Evolutionary conservation across 176 grass and related monocot species (phyloP).

Genomic region (Triticum turgidum): DNA sequence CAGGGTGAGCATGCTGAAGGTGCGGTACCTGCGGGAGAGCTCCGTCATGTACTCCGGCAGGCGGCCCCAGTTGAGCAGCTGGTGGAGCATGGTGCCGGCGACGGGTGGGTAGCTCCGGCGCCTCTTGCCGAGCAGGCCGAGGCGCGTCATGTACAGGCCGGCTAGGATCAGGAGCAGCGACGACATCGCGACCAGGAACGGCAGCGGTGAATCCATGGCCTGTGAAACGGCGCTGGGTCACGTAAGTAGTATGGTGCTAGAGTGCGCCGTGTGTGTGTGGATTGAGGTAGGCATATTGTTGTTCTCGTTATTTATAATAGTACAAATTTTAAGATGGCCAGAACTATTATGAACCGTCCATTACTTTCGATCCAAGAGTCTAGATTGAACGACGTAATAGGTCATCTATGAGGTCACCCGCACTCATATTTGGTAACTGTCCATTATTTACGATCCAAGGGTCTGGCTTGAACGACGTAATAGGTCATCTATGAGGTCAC

Average conservation of each 20-base stretch:
- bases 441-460: too few species aligned
- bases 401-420: too few species aligned
- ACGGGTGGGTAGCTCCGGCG: conserved; percentile 42
- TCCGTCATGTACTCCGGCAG: conserved; percentile 51
- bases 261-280: neutral
- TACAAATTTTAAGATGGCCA: too few species aligned
- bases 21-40: conserved; percentile 41
- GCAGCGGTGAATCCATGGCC: conserved; percentile 9
- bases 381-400: too few species aligned
- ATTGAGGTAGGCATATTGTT: neutral
- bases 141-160: conserved; percentile 16
- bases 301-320: too few species aligned
- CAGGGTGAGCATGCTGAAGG: conserved; percentile 53
- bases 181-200: neutral
- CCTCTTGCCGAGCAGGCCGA: neutral
- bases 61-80: conserved; percentile 44
- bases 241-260: neutral
- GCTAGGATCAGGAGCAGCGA: neutral
- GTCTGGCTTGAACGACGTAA: too few species aligned
- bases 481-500: too few species aligned
- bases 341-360: too few species aligned
- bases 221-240: neutral
- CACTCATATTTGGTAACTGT: too few species aligned
- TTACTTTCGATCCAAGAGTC: too few species aligned
- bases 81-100: conserved; percentile 57